A percentile compares a stretch with the other conserved stretches of the same genome.
Conservation (phyloP, 257 asterid species). For the Ajuga chamaepitys region DNA sequence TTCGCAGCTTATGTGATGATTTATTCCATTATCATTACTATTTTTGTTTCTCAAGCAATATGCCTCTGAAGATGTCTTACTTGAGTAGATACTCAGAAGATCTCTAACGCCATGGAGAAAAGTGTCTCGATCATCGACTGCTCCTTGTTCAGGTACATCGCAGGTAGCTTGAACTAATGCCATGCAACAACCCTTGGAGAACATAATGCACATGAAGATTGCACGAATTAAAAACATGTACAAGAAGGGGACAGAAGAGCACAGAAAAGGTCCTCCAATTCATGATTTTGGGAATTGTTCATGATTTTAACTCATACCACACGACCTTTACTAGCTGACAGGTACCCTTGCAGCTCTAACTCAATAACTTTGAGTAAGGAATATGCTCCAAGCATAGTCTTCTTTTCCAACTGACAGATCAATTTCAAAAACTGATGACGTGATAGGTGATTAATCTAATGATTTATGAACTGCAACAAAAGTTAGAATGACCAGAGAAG, state of each 20-base stretch:
- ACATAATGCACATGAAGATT: conserved; percentile 13
- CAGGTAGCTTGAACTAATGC: conserved; percentile 84
- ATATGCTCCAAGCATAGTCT: conserved; percentile 92
- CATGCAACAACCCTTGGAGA: conserved; percentile 61
- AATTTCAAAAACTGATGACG: conserved; percentile 84
- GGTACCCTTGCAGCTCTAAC: conserved; percentile 86
- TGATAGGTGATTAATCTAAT: conserved; percentile 76
- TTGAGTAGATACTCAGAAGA: conserved; percentile 91
- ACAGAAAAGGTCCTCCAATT: background rate
- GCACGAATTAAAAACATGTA: background rate
- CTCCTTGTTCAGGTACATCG: conserved; percentile 95
- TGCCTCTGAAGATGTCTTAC: conserved; percentile 34
- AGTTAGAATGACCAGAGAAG: conserved; percentile 9
- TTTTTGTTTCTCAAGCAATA: background rate
- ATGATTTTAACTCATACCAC: conserved; percentile 50
- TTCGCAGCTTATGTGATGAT: background rate
- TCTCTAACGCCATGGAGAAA: conserved; percentile 94
- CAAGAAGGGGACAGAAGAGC: background rate
- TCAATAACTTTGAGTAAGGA: conserved; percentile 86
- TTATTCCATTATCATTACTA: too few species aligned
- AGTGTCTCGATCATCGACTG: conserved; percentile 94
- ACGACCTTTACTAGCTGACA: conserved; percentile 82
- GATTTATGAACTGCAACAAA: conserved; percentile 85
- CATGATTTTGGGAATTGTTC: background rate
- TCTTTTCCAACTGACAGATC: conserved; percentile 93